Evolutionary conservation across 768 basidiomycete species (phyloP).

Genomic region (Trametes cinnabarina): DNA sequence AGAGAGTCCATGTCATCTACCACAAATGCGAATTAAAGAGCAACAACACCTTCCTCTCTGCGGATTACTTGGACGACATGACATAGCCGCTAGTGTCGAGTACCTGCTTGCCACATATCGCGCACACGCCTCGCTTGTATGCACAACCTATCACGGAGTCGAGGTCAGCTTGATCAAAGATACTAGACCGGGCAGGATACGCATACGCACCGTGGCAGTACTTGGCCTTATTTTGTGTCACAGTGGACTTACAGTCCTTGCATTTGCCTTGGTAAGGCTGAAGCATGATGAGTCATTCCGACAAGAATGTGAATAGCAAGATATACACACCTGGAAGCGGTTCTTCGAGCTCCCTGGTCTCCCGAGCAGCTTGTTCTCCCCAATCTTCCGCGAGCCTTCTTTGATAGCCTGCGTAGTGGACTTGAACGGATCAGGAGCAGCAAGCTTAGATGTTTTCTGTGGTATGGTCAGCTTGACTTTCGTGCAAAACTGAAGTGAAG

Average conservation of each 20-base stretch:
- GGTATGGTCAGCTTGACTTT: conserved; percentile 17
- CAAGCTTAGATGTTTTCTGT: conserved; percentile 88
- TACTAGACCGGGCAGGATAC: neutral
- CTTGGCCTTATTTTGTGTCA: conserved; percentile 84
- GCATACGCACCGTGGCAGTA: conserved; percentile 75
- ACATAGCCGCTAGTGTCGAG: conserved; percentile 80
- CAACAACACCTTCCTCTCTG: neutral
- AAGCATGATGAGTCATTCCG: neutral
- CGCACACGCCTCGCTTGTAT: conserved; percentile 82
- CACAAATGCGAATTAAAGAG: neutral
- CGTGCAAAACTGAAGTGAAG: conserved; percentile 4
- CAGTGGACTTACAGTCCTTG: conserved; percentile 82
- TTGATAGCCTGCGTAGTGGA: conserved; percentile 73
- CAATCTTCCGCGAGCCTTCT: conserved; percentile 72
- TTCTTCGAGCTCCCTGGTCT: conserved; percentile 72
- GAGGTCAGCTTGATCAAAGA: neutral
- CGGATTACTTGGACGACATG: conserved; percentile 76
- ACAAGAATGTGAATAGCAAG: neutral
- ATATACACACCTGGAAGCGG: conserved; percentile 64
- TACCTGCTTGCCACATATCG: conserved; percentile 86
- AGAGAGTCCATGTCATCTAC: conserved; percentile 10
- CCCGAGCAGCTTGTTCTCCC: conserved; percentile 76
- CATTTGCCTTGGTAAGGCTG: conserved; percentile 87
- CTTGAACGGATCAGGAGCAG: conserved; percentile 85
- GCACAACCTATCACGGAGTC: conserved; percentile 63